phyloP scores from a whole-genome alignment of 495 filamentous ascomycete genomes.

The Xylaria palmicola region DNA sequence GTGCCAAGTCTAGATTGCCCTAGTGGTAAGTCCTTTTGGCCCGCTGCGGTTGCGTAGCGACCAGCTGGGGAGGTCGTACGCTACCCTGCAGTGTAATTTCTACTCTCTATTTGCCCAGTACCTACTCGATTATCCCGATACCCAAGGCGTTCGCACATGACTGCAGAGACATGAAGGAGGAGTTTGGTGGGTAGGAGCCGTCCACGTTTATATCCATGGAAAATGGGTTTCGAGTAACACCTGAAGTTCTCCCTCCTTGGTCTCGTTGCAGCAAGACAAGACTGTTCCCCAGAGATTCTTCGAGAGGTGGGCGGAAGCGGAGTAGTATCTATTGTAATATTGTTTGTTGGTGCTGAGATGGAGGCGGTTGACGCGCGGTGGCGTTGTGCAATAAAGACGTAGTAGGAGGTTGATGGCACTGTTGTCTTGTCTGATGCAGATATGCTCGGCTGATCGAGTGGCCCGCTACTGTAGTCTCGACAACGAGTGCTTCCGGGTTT shows the following conservation, averaged over 20 bases:
- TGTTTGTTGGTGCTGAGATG: neutral
- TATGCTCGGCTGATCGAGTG: neutral
- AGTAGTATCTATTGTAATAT: neutral
- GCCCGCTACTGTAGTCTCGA: neutral
- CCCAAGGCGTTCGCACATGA: constrained; percentile 15
- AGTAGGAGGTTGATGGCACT: neutral
- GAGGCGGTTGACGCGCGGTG: neutral
- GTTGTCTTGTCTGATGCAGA: constrained; percentile 6
- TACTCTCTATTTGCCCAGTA: constrained; percentile 5
- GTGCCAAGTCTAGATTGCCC: constrained; percentile 10
- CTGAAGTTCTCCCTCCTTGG: neutral
- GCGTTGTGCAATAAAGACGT: neutral
- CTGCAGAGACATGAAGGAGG: constrained; percentile 9
- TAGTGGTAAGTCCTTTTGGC: constrained; percentile 26
- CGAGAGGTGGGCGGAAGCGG: neutral
- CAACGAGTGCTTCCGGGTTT: neutral
- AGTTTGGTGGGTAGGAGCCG: neutral
- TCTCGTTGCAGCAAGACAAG: neutral
- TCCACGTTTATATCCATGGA: neutral
- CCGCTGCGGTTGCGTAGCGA: constrained; percentile 9
- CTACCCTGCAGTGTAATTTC: constrained; percentile 4
- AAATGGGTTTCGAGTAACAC: neutral
- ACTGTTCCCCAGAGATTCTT: neutral
- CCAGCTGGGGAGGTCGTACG: neutral
- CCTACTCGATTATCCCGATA: constrained; percentile 23